Percentiles rank a stretch among this genome's conserved stretches.
Conservation (phyloP, 805 yeast genomes). For the Pichia nanzhaoensis region DNA sequence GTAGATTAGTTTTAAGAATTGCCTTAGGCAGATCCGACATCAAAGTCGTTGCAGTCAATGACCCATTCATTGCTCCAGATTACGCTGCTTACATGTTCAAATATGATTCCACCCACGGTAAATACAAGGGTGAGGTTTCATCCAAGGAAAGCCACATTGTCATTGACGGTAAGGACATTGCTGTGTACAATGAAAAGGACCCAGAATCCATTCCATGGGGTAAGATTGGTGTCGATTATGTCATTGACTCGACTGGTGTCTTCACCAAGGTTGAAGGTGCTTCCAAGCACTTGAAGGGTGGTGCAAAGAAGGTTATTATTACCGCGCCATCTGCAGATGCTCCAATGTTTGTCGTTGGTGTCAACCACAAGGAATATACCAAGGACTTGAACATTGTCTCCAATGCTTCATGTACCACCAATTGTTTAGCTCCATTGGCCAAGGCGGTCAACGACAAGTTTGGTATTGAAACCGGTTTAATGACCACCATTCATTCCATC, state of each 20-base stretch:
- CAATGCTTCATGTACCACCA: conserved; percentile 94
- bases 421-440: conserved; percentile 92
- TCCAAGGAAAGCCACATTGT: conserved; percentile 50
- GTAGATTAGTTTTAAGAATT: conserved; percentile 81
- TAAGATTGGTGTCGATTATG: conserved; percentile 70
- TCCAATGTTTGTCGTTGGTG: conserved; percentile 94
- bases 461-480: conserved; percentile 86
- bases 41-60: conserved; percentile 81
- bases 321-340: conserved; percentile 93
- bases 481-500: conserved; percentile 95
- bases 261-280: conserved; percentile 81
- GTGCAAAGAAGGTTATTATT: conserved; percentile 92
- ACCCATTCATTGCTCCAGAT: conserved; percentile 84
- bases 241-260: conserved; percentile 92
- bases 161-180: conserved; percentile 62
- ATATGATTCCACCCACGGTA: conserved; percentile 91
- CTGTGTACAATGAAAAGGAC: conserved; percentile 74
- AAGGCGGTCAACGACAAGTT: conserved; percentile 80
- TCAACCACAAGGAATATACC: conserved; percentile 74
- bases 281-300: conserved; percentile 76
- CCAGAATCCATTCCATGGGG: conserved; percentile 90
- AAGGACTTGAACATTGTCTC: conserved; percentile 72
- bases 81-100: conserved; percentile 95
- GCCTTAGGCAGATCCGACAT: conserved; percentile 70
- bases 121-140: conserved; percentile 67